Percentiles rank a stretch among this genome's conserved stretches.
phyloP scores from a whole-genome alignment of 2,329 filamentous ascomycete genomes.

The Xylariaceae sp. region DNA sequence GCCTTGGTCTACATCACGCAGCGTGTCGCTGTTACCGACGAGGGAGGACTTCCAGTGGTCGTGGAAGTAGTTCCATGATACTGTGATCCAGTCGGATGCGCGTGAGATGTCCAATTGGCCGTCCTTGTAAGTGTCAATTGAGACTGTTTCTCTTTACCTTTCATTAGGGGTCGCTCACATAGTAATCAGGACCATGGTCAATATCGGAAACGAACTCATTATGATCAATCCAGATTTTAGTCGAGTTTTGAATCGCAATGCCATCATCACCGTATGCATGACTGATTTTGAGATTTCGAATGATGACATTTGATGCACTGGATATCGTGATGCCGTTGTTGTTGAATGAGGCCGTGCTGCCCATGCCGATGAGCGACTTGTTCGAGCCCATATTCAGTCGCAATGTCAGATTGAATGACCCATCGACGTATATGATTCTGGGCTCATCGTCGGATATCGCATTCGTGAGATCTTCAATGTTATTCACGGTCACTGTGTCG shows the following conservation, averaged over 20 bases:
- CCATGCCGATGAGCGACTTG: conserved; percentile 11
- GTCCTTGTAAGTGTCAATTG: not conserved
- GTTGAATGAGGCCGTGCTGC: conserved; percentile 5
- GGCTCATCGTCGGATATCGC: conserved; percentile 3
- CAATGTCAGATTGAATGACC: conserved; percentile 12
- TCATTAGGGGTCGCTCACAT: conserved; percentile 4
- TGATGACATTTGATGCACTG: conserved; percentile 8
- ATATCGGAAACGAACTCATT: conserved; percentile 14
- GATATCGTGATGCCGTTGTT: conserved; percentile 10
- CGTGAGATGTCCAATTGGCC: conserved; percentile 13
- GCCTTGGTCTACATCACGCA: conserved; percentile 33
- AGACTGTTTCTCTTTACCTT: not conserved
- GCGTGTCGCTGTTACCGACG: conserved; percentile 35
- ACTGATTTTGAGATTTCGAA: conserved; percentile 11
- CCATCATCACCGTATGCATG: conserved; percentile 9
- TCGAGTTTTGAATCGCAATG: conserved; percentile 12
- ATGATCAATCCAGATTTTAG: conserved; percentile 12
- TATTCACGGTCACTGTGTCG: not conserved
- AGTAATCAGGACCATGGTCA: conserved; percentile 12
- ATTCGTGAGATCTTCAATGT: conserved; percentile 3
- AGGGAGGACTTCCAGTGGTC: conserved; percentile 38
- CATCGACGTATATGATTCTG: conserved; percentile 4
- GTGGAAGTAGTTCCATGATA: conserved; percentile 16
- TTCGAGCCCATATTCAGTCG: conserved; percentile 7
- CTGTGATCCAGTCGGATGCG: conserved; percentile 14